Evolutionary conservation across 2,329 filamentous ascomycete species (phyloP), one percentile per base, ranked within the genome.

Genomic region (Venturia carpophila): DNA sequence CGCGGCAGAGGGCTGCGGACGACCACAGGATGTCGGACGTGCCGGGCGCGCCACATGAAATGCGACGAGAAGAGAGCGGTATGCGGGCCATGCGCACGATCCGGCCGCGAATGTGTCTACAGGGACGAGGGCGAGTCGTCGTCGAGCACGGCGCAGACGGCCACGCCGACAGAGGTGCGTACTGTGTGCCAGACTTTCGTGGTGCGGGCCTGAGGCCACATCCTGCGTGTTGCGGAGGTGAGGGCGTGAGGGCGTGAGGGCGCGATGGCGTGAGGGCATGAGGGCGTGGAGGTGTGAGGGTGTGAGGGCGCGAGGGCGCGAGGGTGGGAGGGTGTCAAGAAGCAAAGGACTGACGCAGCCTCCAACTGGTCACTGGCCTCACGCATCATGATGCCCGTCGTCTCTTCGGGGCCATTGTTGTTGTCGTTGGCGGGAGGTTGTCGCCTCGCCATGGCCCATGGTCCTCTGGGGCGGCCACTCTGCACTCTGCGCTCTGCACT

Each of bases 31-130:
- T 79, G 77, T 67, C 70, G 78, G 56, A 79, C 77, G 17, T 81
- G 79, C 68, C 76, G 78, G 61, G 75, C 75, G 66, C 73, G 80
- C 65, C 77, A 81, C 67, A 79, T 81, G 69, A 83, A 82, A 71
- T 82, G 80, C 34, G 61, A 63, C 21, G 61, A 63, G 45, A 39
- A 39, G 11, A 21, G 45, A 4, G 21, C 24, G 15, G 15, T 19
- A 1, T 63, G 61, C n/a, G 61, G 61, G 19, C 61, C 61, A 10
- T 63, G 61, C 17, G 45, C 52, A 17, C n/a, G 61, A 37, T 47
- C 41, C 5, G 39, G 41, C 19, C 61, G 61, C 11, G 43, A 63
- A 2, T 63, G 61, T 24, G 43, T 47, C 5, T 63, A 63, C 60
- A 62, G 27, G 42, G 39, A 43, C 37, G 52, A 21, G 19, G 15